These are phyloP conservation scores for Polytrichum formosum DNA, from an alignment of 225 moss, liverwort and hornwort species.

Conservation along the genomic window DNA sequence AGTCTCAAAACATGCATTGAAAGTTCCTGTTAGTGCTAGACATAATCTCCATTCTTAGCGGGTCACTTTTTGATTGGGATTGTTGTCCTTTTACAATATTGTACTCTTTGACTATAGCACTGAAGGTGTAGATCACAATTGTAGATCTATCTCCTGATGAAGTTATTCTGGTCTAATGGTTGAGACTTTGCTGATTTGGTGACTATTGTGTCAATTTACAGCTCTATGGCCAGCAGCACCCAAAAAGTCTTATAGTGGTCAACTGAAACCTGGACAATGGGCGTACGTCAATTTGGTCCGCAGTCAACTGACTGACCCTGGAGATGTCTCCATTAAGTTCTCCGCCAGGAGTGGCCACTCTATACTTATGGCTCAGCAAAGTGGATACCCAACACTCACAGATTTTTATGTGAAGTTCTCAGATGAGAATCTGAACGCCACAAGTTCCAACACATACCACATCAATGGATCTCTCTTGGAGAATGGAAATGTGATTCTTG, in stretches of 20 bases:
- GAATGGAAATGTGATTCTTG: constrained; percentile 28
- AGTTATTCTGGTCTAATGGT: no score
- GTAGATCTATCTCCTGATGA: no score
- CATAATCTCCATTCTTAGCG: no score
- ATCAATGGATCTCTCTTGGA: constrained; percentile 22
- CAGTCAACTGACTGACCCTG: constrained; percentile 1
- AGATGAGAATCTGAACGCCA: constrained; percentile 25
- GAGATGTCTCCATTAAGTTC: constrained; percentile 28
- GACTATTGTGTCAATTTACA: constrained; percentile 12
- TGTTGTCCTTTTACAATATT: no score
- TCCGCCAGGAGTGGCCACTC: constrained; percentile 25
- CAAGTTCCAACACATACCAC: constrained; percentile 25
- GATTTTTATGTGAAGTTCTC: constrained; percentile 37
- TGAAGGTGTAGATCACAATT: no score
- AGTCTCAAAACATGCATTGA: constrained; percentile 10
- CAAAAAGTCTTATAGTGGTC: constrained; percentile 18
- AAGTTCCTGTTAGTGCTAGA: no score
- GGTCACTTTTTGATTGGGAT: no score
- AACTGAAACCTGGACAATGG: constrained; percentile 41
- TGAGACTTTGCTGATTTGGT: no score
- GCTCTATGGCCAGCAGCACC: constrained; percentile 28
- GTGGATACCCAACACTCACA: constrained; percentile 38
- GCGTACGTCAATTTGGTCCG: constrained; percentile 41
- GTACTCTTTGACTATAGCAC: no score
- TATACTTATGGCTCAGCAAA: constrained; percentile 41